phyloP scores from a whole-genome alignment of 2,329 filamentous ascomycete genomes.

The Colletotrichum sp. region DNA sequence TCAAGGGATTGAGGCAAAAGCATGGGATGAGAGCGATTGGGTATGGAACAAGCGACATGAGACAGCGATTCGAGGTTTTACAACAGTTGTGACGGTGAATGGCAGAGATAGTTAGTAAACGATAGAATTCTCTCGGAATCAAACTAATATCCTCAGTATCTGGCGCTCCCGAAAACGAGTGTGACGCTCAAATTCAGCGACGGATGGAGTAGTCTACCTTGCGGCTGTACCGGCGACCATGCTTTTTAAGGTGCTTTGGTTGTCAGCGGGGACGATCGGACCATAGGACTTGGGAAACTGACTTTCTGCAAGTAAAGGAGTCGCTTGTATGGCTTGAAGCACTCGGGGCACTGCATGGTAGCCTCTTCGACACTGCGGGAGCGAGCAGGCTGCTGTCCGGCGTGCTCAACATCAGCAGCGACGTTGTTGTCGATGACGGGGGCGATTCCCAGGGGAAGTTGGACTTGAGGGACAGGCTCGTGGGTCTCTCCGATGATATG shows the following conservation, averaged over 20 bases:
- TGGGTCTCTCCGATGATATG: background rate
- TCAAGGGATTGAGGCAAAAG: too few species aligned
- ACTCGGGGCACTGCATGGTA: background rate
- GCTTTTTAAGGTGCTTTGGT: background rate
- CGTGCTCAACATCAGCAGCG: background rate
- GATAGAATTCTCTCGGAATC: background rate
- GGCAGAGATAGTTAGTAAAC: background rate
- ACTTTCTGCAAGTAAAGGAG: background rate
- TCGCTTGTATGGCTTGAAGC: background rate
- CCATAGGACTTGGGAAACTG: background rate
- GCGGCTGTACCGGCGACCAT: background rate
- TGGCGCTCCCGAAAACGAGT: background rate
- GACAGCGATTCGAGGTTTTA: background rate
- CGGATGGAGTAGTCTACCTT: background rate
- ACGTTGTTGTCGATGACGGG: background rate
- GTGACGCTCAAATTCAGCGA: background rate
- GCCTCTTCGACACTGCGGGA: background rate
- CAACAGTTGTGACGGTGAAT: background rate
- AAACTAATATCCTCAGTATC: background rate
- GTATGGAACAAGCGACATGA: background rate
- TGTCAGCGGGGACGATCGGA: background rate
- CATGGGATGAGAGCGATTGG: background rate
- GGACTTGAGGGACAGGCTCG: background rate
- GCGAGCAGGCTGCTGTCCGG: background rate
- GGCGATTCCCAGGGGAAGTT: background rate